Percentiles rank a stretch among this genome's conserved stretches.
Evolutionary conservation across 768 basidiomycete species (phyloP).

Genomic region (Mycena pura): DNA sequence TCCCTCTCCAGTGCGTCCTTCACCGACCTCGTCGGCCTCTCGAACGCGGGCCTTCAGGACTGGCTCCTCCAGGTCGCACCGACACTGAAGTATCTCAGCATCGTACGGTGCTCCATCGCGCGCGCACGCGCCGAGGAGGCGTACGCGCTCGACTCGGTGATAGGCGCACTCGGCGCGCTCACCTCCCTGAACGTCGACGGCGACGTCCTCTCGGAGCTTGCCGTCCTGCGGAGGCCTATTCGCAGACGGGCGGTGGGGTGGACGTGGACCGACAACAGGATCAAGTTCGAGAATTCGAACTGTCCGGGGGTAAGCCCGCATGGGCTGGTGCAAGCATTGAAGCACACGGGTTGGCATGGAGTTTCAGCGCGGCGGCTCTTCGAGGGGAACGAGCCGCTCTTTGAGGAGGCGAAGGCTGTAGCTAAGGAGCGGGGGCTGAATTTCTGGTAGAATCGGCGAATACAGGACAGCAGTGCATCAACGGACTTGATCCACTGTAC

Average conservation of each 20-base stretch:
- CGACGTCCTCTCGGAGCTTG: slow-evolving; percentile 7
- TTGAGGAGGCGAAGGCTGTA: slow-evolving; percentile 6
- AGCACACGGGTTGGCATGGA: slow-evolving; percentile 1
- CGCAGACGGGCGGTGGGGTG: background rate
- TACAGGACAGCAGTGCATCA: too few relatives aligned
- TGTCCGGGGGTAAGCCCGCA: slow-evolving; percentile 8
- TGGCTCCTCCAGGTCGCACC: slow-evolving; percentile 3
- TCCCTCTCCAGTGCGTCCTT: slow-evolving; percentile 4
- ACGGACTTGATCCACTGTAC: too few relatives aligned
- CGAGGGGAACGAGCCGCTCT: slow-evolving; percentile 3
- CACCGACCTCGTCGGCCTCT: background rate
- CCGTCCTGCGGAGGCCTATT: slow-evolving; percentile 5
- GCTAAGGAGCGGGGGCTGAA: background rate
- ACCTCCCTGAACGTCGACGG: background rate
- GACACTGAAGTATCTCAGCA: background rate
- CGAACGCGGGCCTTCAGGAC: slow-evolving; percentile 7
- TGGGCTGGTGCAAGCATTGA: slow-evolving; percentile 10
- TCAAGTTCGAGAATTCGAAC: background rate
- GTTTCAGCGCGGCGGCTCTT: slow-evolving; percentile 2
- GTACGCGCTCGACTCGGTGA: slow-evolving; percentile 7
- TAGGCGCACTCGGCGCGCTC: slow-evolving; percentile 1
- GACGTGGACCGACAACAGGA: background rate
- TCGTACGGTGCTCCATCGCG: slow-evolving; percentile 7
- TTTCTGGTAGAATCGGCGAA: background rate
- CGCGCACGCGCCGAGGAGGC: background rate